Evolutionary conservation across 169 alveolate species (phyloP).

Genomic region (Amoebophrya sp.): DNA sequence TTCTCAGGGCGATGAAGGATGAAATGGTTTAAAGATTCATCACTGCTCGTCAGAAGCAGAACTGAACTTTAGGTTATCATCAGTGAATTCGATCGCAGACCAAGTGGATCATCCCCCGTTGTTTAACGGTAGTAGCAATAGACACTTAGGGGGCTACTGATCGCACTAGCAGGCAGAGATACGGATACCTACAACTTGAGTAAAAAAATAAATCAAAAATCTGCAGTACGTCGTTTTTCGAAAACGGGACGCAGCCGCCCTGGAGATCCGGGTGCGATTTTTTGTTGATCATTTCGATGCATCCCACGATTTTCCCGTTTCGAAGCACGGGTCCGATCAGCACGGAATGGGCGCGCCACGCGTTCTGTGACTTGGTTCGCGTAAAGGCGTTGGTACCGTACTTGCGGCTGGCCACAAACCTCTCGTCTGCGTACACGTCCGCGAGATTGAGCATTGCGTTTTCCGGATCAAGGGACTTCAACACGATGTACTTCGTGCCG

Average conservation of each 20-base stretch:
- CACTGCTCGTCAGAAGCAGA: not conserved
- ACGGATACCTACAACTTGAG: not conserved
- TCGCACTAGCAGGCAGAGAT: not conserved
- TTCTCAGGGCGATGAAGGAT: too few relatives aligned
- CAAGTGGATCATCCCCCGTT: not conserved
- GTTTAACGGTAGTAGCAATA: not conserved
- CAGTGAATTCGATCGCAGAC: not conserved
- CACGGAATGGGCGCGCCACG: not conserved
- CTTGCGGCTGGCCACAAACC: not conserved
- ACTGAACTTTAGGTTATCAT: not conserved
- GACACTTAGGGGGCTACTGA: not conserved
- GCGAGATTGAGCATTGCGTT: not conserved
- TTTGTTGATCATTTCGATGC: constrained; percentile 23
- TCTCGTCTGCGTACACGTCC: not conserved
- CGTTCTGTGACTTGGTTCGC: not conserved
- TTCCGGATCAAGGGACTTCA: not conserved
- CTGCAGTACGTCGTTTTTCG: constrained; percentile 14
- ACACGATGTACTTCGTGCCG: not conserved
- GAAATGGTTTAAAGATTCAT: too few relatives aligned
- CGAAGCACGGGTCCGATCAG: constrained; percentile 9
- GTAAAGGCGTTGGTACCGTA: not conserved
- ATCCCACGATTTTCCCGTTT: not conserved
- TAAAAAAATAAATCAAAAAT: not conserved
- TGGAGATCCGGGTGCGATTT: not conserved
- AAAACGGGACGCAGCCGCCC: not conserved